These are phyloP conservation scores for Auriscalpium vulgare DNA, from an alignment of 768 basidiomycete species.

Conservation along the genomic window DNA sequence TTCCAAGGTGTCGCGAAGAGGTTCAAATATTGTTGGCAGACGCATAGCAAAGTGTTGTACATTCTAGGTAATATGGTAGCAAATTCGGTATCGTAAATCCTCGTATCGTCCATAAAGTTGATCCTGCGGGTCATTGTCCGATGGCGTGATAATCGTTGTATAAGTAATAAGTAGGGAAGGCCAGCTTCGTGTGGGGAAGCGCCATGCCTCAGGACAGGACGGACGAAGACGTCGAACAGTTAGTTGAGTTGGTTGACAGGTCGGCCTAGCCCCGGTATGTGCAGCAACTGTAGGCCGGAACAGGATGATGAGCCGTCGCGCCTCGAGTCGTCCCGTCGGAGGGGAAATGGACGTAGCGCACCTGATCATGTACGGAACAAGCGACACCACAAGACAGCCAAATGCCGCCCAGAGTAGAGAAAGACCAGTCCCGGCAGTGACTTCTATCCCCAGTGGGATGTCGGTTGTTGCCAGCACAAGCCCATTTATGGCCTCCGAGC, in stretches of 20 bases:
- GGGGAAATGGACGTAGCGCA: slow-evolving; percentile 24
- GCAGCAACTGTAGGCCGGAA: slow-evolving; percentile 49
- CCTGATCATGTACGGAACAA: slow-evolving; percentile 75
- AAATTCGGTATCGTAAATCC: background rate
- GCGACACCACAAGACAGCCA: slow-evolving; percentile 53
- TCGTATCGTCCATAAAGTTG: background rate
- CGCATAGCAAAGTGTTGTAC: no score
- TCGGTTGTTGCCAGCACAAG: slow-evolving; percentile 32
- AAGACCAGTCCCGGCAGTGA: slow-evolving; percentile 54
- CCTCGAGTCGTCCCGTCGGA: background rate
- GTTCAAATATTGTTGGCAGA: no score
- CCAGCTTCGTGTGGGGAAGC: background rate
- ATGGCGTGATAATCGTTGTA: background rate
- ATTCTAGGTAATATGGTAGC: no score
- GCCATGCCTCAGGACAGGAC: background rate
- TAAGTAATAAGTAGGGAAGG: background rate
- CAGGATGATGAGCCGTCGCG: background rate
- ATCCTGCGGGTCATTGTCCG: background rate
- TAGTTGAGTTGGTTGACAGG: background rate
- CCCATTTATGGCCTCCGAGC: slow-evolving; percentile 50
- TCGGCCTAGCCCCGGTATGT: slow-evolving; percentile 57
- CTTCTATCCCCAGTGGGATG: slow-evolving; percentile 50
- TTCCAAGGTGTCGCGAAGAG: no score
- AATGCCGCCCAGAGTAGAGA: slow-evolving; percentile 72
- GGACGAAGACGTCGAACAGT: no score